Conservation (phyloP, 305 asterid species). For the Fraxinus paxiana region DNA sequence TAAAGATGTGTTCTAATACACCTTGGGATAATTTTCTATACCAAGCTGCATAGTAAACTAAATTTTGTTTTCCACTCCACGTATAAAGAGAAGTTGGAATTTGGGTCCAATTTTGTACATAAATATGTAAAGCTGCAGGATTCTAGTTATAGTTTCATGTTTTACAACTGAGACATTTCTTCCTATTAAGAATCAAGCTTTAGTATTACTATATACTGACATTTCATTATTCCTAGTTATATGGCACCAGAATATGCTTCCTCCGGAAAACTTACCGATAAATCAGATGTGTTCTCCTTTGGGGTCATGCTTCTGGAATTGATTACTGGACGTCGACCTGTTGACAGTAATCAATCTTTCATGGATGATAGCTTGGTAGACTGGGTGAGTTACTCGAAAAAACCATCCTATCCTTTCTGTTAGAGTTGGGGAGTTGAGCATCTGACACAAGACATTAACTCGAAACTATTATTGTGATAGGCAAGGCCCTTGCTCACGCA, state of each 20-base stretch:
- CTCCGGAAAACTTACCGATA: constrained; percentile 69
- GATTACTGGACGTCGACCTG: constrained; percentile 74
- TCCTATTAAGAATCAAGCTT: not conserved
- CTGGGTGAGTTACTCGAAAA: constrained; percentile 47
- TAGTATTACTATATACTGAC: not conserved
- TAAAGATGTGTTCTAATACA: not conserved
- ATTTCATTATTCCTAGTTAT: constrained; percentile 35
- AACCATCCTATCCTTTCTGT: not conserved
- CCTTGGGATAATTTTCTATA: not conserved
- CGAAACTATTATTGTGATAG: constrained; percentile 32
- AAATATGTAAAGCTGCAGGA: not conserved
- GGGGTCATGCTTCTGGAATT: constrained; percentile 81
- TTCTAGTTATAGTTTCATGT: not conserved
- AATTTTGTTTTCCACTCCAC: not conserved
- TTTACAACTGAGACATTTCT: not conserved
- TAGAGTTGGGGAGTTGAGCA: not conserved
- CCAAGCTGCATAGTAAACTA: not conserved
- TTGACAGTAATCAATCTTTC: constrained; percentile 47
- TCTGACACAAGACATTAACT: not conserved
- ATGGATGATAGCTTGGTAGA: constrained; percentile 76
- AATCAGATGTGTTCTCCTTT: constrained; percentile 70
- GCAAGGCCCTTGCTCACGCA: constrained; percentile 72
- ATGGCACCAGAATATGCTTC: constrained; percentile 81
- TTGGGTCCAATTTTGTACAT: not conserved
- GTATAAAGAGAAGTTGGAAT: not conserved